Percentiles rank a stretch among this genome's conserved stretches.
Evolutionary conservation across 768 basidiomycete species (phyloP).

Genomic region (Paxillus rubicundulus): DNA sequence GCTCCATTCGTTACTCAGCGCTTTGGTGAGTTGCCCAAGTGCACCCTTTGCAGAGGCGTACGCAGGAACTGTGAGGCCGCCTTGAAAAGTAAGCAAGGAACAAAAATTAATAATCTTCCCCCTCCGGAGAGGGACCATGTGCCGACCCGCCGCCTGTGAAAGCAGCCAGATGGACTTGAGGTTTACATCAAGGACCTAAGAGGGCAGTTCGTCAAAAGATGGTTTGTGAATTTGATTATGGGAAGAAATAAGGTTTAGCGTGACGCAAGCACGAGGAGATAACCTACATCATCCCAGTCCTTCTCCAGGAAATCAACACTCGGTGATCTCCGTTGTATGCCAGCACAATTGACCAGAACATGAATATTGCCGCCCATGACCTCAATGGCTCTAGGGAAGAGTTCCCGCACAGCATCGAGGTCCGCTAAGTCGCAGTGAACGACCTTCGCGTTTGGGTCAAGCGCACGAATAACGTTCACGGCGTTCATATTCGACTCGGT

Average conservation of each 20-base stretch:
- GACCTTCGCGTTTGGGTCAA: constrained; percentile 38
- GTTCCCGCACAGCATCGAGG: constrained; percentile 44
- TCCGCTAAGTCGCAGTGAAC: constrained; percentile 58
- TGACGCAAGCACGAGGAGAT: constrained; percentile 30
- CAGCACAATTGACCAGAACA: constrained; percentile 69
- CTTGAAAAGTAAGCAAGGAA: constrained; percentile 50
- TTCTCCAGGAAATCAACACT: constrained; percentile 62
- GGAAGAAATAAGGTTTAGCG: constrained; percentile 7
- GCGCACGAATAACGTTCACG: constrained; percentile 34
- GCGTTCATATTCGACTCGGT: constrained; percentile 36
- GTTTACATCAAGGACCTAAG: constrained; percentile 80
- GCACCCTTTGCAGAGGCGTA: constrained; percentile 93
- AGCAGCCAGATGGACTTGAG: constrained; percentile 86
- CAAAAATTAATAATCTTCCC: constrained; percentile 73
- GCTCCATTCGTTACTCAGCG: constrained; percentile 93
- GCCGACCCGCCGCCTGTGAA: constrained; percentile 80
- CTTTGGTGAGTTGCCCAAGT: constrained; percentile 81
- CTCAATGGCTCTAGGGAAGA: constrained; percentile 50
- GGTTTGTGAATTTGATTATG: constrained; percentile 8
- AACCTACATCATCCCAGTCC: constrained; percentile 70
- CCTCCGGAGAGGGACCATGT: constrained; percentile 77
- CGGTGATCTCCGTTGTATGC: constrained; percentile 57
- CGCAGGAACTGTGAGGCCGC: constrained; percentile 76
- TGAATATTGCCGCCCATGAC: constrained; percentile 53
- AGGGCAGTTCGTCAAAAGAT: constrained; percentile 11